These are phyloP conservation scores for Acidomyces sp. DNA, from an alignment of 495 filamentous ascomycete genomes.

Conservation along the genomic window DNA sequence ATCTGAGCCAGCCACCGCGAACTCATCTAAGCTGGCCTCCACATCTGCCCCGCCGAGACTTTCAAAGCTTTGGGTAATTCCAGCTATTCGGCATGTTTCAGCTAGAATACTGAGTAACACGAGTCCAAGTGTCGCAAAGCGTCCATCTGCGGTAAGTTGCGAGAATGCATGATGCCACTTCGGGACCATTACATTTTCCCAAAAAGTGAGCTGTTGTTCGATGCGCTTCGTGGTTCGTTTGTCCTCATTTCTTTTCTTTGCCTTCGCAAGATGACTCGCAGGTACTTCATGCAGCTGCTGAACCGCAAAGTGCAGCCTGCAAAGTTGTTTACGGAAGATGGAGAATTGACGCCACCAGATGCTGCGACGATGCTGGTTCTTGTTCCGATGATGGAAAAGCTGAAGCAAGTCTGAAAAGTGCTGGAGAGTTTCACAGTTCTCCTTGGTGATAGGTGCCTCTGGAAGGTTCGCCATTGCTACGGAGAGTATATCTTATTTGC, in stretches of 20 bases:
- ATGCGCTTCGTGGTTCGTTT: background rate
- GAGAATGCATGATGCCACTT: slow-evolving; percentile 20
- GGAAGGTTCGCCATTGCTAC: no score
- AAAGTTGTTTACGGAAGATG: slow-evolving; percentile 13
- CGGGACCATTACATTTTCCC: slow-evolving; percentile 16
- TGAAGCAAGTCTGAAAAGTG: slow-evolving; percentile 17
- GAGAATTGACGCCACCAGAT: slow-evolving; percentile 22
- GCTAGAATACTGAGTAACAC: slow-evolving; percentile 14
- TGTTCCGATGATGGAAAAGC: slow-evolving; percentile 22
- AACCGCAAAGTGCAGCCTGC: background rate
- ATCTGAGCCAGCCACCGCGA: slow-evolving; percentile 21
- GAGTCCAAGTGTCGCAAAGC: slow-evolving; percentile 20
- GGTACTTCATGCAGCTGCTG: slow-evolving; percentile 1
- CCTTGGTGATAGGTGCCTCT: background rate
- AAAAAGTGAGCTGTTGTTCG: slow-evolving; percentile 3
- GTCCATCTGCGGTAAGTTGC: slow-evolving; percentile 15
- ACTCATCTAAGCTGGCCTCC: slow-evolving; percentile 22
- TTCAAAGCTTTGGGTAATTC: slow-evolving; percentile 15
- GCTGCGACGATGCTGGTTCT: slow-evolving; percentile 24
- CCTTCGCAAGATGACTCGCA: slow-evolving; percentile 6
- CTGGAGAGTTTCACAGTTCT: background rate
- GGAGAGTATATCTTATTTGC: no score
- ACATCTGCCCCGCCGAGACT: slow-evolving; percentile 14
- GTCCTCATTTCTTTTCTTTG: slow-evolving; percentile 10
- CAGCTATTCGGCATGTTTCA: slow-evolving; percentile 7